Percentiles rank a stretch among this genome's conserved stretches.
These are phyloP conservation scores for Herpetomonas tarakana DNA, from an alignment of 208 protist species.

Conservation along the genomic window DNA sequence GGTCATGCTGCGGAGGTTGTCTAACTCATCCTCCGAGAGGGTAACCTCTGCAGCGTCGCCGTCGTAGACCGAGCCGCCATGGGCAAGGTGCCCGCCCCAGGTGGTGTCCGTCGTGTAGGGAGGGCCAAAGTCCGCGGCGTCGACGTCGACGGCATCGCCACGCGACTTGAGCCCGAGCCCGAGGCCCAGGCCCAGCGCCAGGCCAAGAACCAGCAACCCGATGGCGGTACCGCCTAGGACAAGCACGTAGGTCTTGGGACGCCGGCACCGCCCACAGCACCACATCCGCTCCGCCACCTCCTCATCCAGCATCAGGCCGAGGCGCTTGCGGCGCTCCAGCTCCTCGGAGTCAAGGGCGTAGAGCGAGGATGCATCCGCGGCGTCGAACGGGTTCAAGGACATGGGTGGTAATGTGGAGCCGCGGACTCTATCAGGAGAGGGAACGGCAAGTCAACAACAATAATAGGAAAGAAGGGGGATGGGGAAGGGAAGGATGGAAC, in stretches of 20 bases:
- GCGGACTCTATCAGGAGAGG: not conserved
- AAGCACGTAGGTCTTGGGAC: not conserved
- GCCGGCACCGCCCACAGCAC: not conserved
- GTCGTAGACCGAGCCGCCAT: not conserved
- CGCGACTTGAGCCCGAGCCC: not conserved
- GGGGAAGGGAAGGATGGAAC: too few species aligned
- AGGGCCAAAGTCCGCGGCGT: not conserved
- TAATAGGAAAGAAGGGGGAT: too few species aligned
- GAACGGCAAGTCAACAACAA: too few species aligned
- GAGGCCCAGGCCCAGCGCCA: not conserved
- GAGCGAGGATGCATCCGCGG: not conserved
- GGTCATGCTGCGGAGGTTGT: too few species aligned
- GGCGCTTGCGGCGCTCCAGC: not conserved
- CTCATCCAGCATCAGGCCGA: not conserved
- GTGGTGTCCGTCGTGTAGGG: not conserved
- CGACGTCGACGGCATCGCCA: not conserved
- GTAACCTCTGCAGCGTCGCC: not conserved
- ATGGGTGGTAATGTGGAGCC: too few species aligned
- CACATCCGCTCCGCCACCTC: not conserved
- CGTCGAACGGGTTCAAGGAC: not conserved
- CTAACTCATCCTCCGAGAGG: not conserved
- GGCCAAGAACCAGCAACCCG: not conserved
- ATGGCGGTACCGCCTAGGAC: not conserved
- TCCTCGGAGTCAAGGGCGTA: not conserved
- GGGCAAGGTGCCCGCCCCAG: not conserved